Evolutionary conservation across 164 flowering plant genomes (phyloP).

Genomic region (Tinospora cordifolia): DNA sequence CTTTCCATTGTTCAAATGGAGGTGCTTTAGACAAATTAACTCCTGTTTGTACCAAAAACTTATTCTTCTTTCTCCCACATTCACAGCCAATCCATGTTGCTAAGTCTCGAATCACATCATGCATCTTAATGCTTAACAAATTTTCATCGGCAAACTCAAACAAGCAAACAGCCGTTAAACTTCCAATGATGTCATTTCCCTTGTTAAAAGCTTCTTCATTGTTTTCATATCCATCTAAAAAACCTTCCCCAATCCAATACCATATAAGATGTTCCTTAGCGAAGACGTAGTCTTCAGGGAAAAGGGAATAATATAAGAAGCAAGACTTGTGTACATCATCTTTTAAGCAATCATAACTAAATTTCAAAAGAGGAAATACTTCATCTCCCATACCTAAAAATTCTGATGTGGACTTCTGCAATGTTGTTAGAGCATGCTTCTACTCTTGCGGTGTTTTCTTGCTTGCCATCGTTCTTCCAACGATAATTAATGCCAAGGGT

Average conservation of each 20-base stretch:
- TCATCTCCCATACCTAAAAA: constrained; percentile 10
- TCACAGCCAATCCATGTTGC: constrained; percentile 14
- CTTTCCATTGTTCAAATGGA: not conserved
- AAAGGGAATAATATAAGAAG: constrained; percentile 12
- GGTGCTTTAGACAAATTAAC: not conserved
- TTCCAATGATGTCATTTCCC: constrained; percentile 3
- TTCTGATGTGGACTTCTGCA: not conserved
- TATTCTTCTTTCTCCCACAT: not conserved
- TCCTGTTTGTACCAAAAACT: constrained; percentile 1
- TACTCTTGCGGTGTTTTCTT: constrained; percentile 8
- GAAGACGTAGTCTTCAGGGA: constrained; percentile 7
- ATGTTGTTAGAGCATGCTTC: not conserved
- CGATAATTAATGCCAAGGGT: constrained; percentile 4
- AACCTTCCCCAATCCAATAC: constrained; percentile 9
- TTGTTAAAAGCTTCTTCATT: not conserved
- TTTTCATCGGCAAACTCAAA: not conserved
- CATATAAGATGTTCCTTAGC: not conserved
- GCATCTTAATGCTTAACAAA: constrained; percentile 5
- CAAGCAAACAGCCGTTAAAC: constrained; percentile 1
- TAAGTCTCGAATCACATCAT: constrained; percentile 10
- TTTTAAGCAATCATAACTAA: constrained; percentile 6
- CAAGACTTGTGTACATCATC: not conserved
- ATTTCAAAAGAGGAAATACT: constrained; percentile 11
- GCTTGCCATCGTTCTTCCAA: constrained; percentile 8
- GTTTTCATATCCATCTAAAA: not conserved